phyloP scores from a whole-genome alignment of 2,329 filamentous ascomycete genomes.

The Epichloe festucae region DNA sequence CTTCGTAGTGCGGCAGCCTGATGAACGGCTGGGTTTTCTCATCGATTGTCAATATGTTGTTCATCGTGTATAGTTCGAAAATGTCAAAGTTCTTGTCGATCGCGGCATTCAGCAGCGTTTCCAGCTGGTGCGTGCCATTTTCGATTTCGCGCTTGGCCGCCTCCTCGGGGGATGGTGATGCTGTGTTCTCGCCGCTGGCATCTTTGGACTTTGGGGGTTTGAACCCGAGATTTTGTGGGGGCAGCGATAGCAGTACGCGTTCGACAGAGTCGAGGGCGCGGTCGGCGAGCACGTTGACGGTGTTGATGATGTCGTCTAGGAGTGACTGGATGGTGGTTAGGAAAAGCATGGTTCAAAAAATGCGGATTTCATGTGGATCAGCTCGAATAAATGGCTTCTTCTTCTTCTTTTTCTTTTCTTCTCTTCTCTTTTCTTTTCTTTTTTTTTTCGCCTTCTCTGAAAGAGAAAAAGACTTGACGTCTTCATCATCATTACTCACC shows the following conservation, averaged over 20 bases:
- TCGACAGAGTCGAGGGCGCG: slow-evolving; percentile 82
- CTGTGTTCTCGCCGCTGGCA: slow-evolving; percentile 1
- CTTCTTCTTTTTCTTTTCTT: neutral
- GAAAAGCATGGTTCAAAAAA: neutral
- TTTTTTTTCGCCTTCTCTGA: slow-evolving; percentile 3
- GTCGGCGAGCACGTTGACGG: slow-evolving; percentile 85
- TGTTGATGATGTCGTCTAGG: slow-evolving; percentile 96
- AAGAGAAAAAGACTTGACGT: neutral
- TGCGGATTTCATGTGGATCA: neutral
- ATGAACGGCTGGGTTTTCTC: slow-evolving; percentile 67
- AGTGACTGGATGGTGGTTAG: slow-evolving; percentile 47
- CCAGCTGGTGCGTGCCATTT: slow-evolving; percentile 72
- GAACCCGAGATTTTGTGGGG: slow-evolving; percentile 74
- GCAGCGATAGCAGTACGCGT: slow-evolving; percentile 60
- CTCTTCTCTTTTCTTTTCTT: neutral
- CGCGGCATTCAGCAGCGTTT: slow-evolving; percentile 67
- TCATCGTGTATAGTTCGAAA: slow-evolving; percentile 79
- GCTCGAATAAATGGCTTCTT: too few species aligned
- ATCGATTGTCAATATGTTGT: slow-evolving; percentile 63
- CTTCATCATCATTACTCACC: slow-evolving; percentile 36
- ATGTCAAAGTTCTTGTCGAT: slow-evolving; percentile 80
- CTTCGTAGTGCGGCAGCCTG: slow-evolving; percentile 73
- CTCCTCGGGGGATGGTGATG: slow-evolving; percentile 24
- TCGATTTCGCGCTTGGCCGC: slow-evolving; percentile 58
- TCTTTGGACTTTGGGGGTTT: slow-evolving; percentile 22